Evolutionary conservation across 352 stramenopile genomes (phyloP).

Genomic region (Globisporangium uncinulatum): DNA sequence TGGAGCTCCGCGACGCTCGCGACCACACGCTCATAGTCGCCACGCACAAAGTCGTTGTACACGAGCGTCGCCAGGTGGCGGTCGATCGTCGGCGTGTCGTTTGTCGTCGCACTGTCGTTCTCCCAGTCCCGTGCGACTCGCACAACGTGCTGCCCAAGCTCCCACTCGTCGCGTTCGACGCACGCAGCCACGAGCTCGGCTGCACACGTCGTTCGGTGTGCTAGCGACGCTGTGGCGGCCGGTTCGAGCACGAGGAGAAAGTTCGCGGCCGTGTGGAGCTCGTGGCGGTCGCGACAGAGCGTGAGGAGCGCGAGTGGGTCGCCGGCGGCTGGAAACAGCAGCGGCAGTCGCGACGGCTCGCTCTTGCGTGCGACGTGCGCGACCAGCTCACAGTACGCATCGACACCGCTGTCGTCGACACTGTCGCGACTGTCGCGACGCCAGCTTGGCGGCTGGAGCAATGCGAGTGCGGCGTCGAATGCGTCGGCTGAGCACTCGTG

Average conservation of each 20-base stretch:
- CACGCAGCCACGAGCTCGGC: slow-evolving; percentile 62
- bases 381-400: slow-evolving; percentile 83
- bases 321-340: slow-evolving; percentile 63
- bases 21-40: slow-evolving; percentile 64
- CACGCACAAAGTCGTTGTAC: slow-evolving; percentile 49
- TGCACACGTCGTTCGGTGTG: slow-evolving; percentile 47
- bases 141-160: slow-evolving; percentile 67
- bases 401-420: slow-evolving; percentile 29
- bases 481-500: slow-evolving; percentile 34
- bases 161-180: slow-evolving; percentile 73
- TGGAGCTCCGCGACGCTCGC: slow-evolving; percentile 57
- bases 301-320: slow-evolving; percentile 62
- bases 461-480: slow-evolving; percentile 37
- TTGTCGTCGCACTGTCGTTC: slow-evolving; percentile 17
- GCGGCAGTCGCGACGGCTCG: slow-evolving; percentile 63
- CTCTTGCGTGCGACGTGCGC: slow-evolving; percentile 80
- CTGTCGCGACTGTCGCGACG: neutral
- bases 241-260: slow-evolving; percentile 79
- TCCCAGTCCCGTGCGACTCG: slow-evolving; percentile 81
- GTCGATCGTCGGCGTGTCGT: slow-evolving; percentile 32
- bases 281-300: slow-evolving; percentile 53
- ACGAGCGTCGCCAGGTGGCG: slow-evolving; percentile 47
- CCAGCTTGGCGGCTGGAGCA: slow-evolving; percentile 31
- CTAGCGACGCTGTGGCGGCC: slow-evolving; percentile 21
- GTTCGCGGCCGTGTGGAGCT: slow-evolving; percentile 77